A percentile compares a stretch with the other conserved stretches of the same genome.
phyloP scores from a whole-genome alignment of 371 early-diverging fungal genomes.

The Mucor sp. region DNA sequence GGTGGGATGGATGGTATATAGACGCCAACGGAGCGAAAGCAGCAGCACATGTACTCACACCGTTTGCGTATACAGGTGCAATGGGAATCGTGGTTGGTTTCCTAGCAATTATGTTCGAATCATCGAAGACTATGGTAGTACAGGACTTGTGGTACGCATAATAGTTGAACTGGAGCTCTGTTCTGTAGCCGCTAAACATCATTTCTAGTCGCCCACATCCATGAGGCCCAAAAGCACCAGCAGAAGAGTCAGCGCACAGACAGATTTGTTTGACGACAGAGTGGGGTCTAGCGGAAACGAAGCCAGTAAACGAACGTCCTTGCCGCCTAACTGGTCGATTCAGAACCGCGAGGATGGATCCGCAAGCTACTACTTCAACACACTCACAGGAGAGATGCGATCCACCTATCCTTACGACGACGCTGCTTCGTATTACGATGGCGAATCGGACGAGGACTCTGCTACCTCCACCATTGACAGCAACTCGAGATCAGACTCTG shows the following conservation, averaged over 20 bases:
- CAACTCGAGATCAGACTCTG: slow-evolving; percentile 7
- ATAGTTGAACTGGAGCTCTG: neutral
- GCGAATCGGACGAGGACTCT: slow-evolving; percentile 18
- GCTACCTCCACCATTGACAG: slow-evolving; percentile 18
- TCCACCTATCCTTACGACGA: slow-evolving; percentile 42
- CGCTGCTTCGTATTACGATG: slow-evolving; percentile 8
- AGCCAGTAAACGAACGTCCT: neutral
- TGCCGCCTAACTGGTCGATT: slow-evolving; percentile 51
- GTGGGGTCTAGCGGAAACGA: slow-evolving; percentile 5
- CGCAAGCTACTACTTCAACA: slow-evolving; percentile 49
- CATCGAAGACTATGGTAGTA: slow-evolving; percentile 42
- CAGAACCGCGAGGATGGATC: slow-evolving; percentile 51
- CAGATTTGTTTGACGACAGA: slow-evolving; percentile 18
- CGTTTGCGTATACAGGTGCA: slow-evolving; percentile 20
- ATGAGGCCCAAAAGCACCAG: neutral
- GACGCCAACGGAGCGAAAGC: no score
- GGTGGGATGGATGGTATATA: slow-evolving; percentile 85
- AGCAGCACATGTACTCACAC: neutral
- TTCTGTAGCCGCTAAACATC: neutral
- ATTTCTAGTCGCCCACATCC: neutral
- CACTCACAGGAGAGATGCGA: slow-evolving; percentile 49
- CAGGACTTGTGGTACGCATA: slow-evolving; percentile 20
- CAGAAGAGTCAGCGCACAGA: neutral
- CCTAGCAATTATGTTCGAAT: slow-evolving; percentile 79
- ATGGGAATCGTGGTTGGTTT: slow-evolving; percentile 77